Evolutionary conservation across 2,329 filamentous ascomycete genomes (phyloP), one percentile per base, ranked within the genome.

Genomic region (Sarocladiaceae sp.): DNA sequence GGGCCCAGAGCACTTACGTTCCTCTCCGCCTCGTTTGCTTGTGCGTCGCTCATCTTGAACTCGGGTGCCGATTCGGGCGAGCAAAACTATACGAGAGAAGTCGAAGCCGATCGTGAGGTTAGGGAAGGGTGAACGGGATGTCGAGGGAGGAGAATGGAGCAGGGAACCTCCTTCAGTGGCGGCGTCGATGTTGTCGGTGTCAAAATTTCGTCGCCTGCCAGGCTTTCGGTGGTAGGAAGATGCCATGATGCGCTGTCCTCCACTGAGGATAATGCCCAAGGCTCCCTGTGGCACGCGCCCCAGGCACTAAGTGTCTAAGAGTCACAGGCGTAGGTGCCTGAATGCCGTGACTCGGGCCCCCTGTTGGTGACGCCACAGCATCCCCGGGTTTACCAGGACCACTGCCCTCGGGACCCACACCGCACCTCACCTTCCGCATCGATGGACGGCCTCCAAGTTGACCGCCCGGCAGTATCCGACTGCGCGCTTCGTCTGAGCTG

Each of bases 21-120:
- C 81, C 97, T 97, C 80, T 98, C 93, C 58, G 91, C 91, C 71
- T 97, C 93, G 72, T 84, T 90, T 66, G 81, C 80, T 71, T 88
- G 82, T 61, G 83, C 74, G 70, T 89, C 83, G 74, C 85, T 90
- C 88, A 95, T 95, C 60, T 72, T 90, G 78, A 65, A 43, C 11
- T 43, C 23, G 16, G 37, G 23, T 41, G 37, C 37, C 37, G 37
- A 29, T 24, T 41, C 20, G 37, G 37, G 37, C 23, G 23, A 29
- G 21, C 37, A 41, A 41, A 41, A 41, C 29, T 41, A 4, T 41
- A 16, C n/a, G 34, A 9, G 24, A 41, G 37, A 18, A 41, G 26
- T 41, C 37, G 37, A 29, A 41, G 23, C 37, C 37, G 37, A 18
- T 23, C 37, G 37, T n/a, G 24, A 24, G 24, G 26, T 21, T 39